Percentiles rank a stretch among this genome's conserved stretches.
These are phyloP conservation scores for Saccharomyces hybrid DNA, from an alignment of 1,139 yeast species.

Conservation along the genomic window DNA sequence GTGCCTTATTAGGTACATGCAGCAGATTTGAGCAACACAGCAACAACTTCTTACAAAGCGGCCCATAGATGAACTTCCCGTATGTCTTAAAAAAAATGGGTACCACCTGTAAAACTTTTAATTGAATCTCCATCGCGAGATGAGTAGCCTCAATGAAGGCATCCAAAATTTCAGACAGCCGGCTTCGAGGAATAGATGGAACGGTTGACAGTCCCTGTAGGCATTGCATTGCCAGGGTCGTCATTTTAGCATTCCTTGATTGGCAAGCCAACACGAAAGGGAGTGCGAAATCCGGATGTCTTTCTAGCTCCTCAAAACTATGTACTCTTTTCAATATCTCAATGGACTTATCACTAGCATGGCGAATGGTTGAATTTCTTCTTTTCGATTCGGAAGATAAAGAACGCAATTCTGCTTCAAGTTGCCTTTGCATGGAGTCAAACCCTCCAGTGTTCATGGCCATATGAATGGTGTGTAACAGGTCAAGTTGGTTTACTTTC, in stretches of 20 bases:
- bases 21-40: conserved; percentile 59
- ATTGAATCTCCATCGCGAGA: conserved; percentile 73
- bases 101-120: conserved; percentile 77
- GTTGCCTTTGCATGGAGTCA: conserved; percentile 36
- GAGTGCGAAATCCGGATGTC: conserved; percentile 45
- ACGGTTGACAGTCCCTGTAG: conserved; percentile 51
- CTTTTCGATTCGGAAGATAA: conserved; percentile 66
- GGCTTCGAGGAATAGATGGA: conserved; percentile 45
- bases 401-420: conserved; percentile 48
- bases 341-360: conserved; percentile 58
- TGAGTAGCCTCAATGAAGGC: conserved; percentile 70
- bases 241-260: conserved; percentile 66
- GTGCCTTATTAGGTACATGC: conserved; percentile 59
- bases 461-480: conserved; percentile 10
- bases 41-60: conserved; percentile 50
- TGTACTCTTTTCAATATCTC: conserved; percentile 39
- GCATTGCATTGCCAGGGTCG: conserved; percentile 63
- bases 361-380: conserved; percentile 55
- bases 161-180: conserved; percentile 50
- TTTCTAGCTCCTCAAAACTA: conserved; percentile 27
- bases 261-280: conserved; percentile 74
- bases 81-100: conserved; percentile 70
- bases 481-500: background rate
- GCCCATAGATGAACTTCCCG: conserved; percentile 47
- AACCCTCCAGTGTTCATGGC: conserved; percentile 11